Conservation (phyloP, 108 stramenopile genomes). For the Chaetoceros muelleri region DNA sequence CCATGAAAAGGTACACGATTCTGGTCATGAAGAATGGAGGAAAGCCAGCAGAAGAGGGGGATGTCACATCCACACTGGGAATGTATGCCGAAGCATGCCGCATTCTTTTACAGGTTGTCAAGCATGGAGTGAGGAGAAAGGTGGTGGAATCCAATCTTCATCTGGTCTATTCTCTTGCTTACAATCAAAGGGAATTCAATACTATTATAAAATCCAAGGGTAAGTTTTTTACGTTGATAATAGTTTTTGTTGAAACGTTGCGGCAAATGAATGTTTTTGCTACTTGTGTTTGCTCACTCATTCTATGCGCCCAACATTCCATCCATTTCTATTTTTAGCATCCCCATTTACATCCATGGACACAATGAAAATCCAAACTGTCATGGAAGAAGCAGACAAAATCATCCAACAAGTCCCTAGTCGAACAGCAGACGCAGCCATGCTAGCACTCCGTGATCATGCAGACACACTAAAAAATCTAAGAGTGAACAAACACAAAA, state of each 20-base stretch:
- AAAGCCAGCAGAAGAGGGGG: constrained; percentile 29
- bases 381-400: constrained; percentile 25
- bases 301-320: too few relatives aligned
- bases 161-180: constrained; percentile 59
- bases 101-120: constrained; percentile 47
- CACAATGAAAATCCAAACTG: constrained; percentile 15
- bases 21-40: constrained; percentile 14
- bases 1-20: neutral
- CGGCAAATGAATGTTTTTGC: too few relatives aligned
- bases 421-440: constrained; percentile 36
- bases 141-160: constrained; percentile 63
- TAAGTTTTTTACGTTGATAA: too few relatives aligned
- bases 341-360: constrained; percentile 24
- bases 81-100: constrained; percentile 65
- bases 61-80: constrained; percentile 30
- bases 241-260: too few relatives aligned
- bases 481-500: too few relatives aligned
- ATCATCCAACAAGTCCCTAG: neutral
- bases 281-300: too few relatives aligned
- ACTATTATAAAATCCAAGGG: constrained; percentile 23
- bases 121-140: constrained; percentile 41
- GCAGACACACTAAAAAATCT: neutral
- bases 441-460: constrained; percentile 26
- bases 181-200: constrained; percentile 53
- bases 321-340: constrained; percentile 4